These are phyloP conservation scores for Arxiozyma telluris DNA, from an alignment of 1,139 yeast genomes.

Conservation along the genomic window DNA sequence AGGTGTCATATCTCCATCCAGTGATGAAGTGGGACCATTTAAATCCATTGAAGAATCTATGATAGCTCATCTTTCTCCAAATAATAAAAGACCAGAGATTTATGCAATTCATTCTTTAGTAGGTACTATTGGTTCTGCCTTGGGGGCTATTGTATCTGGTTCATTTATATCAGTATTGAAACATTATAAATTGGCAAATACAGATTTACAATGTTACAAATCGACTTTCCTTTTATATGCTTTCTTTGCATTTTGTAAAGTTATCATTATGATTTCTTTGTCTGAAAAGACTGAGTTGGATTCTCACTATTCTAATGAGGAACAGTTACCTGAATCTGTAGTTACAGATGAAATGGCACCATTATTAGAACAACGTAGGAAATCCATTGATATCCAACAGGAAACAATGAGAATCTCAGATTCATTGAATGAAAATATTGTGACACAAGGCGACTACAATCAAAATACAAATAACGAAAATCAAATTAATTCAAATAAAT, in stretches of 20 bases:
- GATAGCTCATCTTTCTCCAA: constrained; percentile 70
- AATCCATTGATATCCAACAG: constrained; percentile 3
- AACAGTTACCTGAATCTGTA: constrained; percentile 17
- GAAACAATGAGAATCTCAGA: background rate
- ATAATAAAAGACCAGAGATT: constrained; percentile 57
- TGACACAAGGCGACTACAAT: background rate
- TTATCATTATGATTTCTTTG: constrained; percentile 45
- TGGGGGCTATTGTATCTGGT: constrained; percentile 67
- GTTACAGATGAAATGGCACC: constrained; percentile 24
- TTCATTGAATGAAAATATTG: background rate
- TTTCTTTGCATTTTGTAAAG: constrained; percentile 46
- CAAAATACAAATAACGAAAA: background rate
- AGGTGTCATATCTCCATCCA: constrained; percentile 81
- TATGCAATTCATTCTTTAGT: constrained; percentile 50
- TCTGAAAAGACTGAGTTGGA: constrained; percentile 47
- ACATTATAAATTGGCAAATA: constrained; percentile 23
- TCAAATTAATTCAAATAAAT: constrained; percentile 1
- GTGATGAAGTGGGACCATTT: constrained; percentile 91
- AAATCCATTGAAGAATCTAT: constrained; percentile 82
- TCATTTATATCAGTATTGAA: constrained; percentile 40
- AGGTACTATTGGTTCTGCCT: constrained; percentile 66
- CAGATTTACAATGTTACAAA: constrained; percentile 40
- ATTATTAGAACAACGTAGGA: constrained; percentile 11
- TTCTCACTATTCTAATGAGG: constrained; percentile 18
- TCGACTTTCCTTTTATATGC: constrained; percentile 52